phyloP scores from a whole-genome alignment of 441 rosid genomes.

The Brassica hybrid region DNA sequence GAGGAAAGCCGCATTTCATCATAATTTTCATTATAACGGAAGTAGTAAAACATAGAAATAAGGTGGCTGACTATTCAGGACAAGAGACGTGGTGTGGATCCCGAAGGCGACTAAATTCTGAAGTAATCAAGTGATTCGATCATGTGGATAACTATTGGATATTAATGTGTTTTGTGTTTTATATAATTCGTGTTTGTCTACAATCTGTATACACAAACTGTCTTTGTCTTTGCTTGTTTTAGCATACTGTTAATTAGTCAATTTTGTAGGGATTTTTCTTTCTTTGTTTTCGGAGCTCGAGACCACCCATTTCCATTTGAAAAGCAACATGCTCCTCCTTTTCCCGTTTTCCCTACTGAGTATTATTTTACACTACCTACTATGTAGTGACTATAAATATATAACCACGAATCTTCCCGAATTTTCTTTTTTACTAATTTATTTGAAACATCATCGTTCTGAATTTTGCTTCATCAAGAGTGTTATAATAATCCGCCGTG shows the following conservation, averaged over 20 bases:
- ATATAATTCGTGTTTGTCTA: too few species aligned
- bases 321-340: constrained; percentile 36
- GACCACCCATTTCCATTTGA: constrained; percentile 36
- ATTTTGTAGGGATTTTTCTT: constrained; percentile 22
- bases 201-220: not conserved
- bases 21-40: not conserved
- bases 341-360: constrained; percentile 12
- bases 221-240: constrained; percentile 20
- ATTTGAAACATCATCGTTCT: not conserved
- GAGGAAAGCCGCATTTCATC: not conserved
- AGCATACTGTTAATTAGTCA: constrained; percentile 38
- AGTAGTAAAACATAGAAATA: not conserved
- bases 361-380: constrained; percentile 19
- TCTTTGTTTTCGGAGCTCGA: constrained; percentile 46
- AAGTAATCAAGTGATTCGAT: constrained; percentile 25
- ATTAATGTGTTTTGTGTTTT: too few species aligned
- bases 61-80: constrained; percentile 19
- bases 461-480: constrained; percentile 14
- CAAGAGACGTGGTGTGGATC: constrained; percentile 45
- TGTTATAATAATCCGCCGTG: constrained; percentile 9
- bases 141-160: constrained; percentile 40
- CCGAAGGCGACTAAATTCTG: constrained; percentile 35
- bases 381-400: constrained; percentile 16
- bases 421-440: not conserved
- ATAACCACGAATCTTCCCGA: constrained; percentile 40